Evolutionary conservation across 805 yeast genomes (phyloP).

Genomic region (Sugiyamaella smithiae): DNA sequence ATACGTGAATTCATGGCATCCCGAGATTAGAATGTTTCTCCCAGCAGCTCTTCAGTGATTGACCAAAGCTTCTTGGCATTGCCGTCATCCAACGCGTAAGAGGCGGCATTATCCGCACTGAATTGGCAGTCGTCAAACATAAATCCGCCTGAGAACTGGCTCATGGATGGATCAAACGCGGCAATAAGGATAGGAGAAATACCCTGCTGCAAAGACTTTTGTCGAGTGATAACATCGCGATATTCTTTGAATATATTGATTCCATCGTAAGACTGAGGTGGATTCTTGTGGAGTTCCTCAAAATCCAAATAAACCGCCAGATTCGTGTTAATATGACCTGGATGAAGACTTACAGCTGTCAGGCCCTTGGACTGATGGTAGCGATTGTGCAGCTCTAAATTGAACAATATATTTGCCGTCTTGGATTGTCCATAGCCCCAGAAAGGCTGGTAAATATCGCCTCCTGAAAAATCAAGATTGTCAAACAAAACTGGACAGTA

Average conservation of each 20-base stretch:
- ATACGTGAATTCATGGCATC: too few species aligned
- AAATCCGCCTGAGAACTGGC: slow-evolving; percentile 5
- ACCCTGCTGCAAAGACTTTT: slow-evolving; percentile 7
- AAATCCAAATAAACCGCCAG: slow-evolving; percentile 11
- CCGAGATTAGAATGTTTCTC: neutral
- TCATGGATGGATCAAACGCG: slow-evolving; percentile 7
- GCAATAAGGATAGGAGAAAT: slow-evolving; percentile 4
- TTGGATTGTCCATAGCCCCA: slow-evolving; percentile 6
- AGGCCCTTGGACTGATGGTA: slow-evolving; percentile 6
- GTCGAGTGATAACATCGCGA: neutral
- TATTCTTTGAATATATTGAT: slow-evolving; percentile 17
- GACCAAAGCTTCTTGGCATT: slow-evolving; percentile 13
- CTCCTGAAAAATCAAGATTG: slow-evolving; percentile 12
- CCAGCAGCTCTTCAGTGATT: slow-evolving; percentile 10
- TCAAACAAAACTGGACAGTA: slow-evolving; percentile 14
- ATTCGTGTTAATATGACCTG: slow-evolving; percentile 14
- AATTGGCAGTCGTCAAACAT: slow-evolving; percentile 8
- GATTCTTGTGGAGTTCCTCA: slow-evolving; percentile 51
- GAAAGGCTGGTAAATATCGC: slow-evolving; percentile 11
- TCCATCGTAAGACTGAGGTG: slow-evolving; percentile 48
- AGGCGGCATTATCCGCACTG: neutral
- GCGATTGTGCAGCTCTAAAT: slow-evolving; percentile 7
- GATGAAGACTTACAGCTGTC: slow-evolving; percentile 12
- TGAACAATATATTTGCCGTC: slow-evolving; percentile 9
- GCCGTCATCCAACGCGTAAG: slow-evolving; percentile 7